Evolutionary conservation across 139 green algal genomes (phyloP).

Genomic region (Edaphochlamys debaryana): DNA sequence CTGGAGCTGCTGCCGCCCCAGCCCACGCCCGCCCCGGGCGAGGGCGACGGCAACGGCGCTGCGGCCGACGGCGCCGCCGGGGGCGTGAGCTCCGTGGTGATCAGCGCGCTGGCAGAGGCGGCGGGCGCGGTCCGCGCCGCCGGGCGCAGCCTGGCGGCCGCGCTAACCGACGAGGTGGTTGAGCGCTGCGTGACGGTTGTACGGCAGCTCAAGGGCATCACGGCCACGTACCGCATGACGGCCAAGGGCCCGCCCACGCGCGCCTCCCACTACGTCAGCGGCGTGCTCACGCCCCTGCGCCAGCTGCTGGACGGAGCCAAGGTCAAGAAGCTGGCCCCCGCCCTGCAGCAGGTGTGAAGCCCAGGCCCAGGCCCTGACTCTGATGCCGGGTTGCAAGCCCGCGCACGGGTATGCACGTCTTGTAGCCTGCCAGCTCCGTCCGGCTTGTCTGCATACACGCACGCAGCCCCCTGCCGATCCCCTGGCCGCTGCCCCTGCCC

Average conservation of each 20-base stretch:
- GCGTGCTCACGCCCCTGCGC: conserved; percentile 55
- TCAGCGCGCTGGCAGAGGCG: conserved; percentile 25
- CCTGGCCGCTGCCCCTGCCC: no score
- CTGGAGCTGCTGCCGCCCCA: conserved; percentile 12
- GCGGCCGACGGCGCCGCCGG: neutral
- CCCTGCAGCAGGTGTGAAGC: conserved; percentile 19
- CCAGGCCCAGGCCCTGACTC: no score
- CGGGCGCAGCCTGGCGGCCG: conserved; percentile 7
- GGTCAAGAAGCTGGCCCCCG: conserved; percentile 1
- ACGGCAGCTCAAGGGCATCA: conserved; percentile 92
- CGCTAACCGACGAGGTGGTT: conserved; percentile 35
- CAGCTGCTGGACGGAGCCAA: conserved; percentile 42
- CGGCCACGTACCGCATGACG: conserved; percentile 94
- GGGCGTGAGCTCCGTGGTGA: conserved; percentile 27
- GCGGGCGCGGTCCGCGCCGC: conserved; percentile 42
- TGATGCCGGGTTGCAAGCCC: no score
- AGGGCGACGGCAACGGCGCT: neutral
- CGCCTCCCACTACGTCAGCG: conserved; percentile 85
- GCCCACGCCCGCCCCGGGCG: neutral
- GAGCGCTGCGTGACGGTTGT: conserved; percentile 66
- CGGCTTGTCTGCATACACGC: no score
- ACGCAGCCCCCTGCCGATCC: no score
- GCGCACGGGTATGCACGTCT: no score
- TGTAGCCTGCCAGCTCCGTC: no score
- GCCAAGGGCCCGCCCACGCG: conserved; percentile 79